A percentile compares a stretch with the other conserved stretches of the same genome.
Conservation (phyloP, 805 yeast species). For the Nakazawaea anatomiae region DNA sequence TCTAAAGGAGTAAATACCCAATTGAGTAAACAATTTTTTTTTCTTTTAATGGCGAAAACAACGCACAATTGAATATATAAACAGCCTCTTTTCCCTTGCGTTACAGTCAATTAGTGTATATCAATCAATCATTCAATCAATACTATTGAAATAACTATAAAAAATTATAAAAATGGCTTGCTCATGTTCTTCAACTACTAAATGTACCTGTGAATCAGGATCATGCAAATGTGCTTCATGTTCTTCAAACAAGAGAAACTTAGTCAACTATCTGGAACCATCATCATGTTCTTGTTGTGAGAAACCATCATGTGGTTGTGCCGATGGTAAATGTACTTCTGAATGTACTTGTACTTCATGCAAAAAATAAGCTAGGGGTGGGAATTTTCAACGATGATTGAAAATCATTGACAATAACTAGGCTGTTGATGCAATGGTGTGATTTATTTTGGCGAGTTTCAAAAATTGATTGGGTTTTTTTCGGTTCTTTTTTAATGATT, state of each 20-base stretch:
- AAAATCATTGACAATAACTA: too few relatives aligned
- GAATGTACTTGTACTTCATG: conserved; percentile 1
- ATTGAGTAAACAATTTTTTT: background rate
- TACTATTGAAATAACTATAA: background rate
- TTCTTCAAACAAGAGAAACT: conserved; percentile 5
- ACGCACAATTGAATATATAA: background rate
- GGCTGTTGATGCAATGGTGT: background rate
- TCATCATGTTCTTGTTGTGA: conserved; percentile 1
- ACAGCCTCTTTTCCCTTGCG: background rate
- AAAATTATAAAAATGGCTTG: conserved; percentile 2
- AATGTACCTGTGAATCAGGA: conserved; percentile 7
- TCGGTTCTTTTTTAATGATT: too few relatives aligned
- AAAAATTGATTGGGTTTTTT: too few relatives aligned
- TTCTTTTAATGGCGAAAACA: background rate
- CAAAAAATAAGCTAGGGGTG: background rate
- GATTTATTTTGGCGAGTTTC: background rate
- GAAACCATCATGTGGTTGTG: background rate
- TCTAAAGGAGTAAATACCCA: background rate
- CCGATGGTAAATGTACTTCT: background rate
- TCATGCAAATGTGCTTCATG: conserved; percentile 5
- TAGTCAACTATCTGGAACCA: conserved; percentile 4
- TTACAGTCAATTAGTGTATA: background rate
- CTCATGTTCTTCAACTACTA: conserved; percentile 4
- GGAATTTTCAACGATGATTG: background rate
- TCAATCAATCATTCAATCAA: background rate